Evolutionary conservation across 1,139 yeast species (phyloP).

Genomic region (Protomyces arabidopsidicola): DNA sequence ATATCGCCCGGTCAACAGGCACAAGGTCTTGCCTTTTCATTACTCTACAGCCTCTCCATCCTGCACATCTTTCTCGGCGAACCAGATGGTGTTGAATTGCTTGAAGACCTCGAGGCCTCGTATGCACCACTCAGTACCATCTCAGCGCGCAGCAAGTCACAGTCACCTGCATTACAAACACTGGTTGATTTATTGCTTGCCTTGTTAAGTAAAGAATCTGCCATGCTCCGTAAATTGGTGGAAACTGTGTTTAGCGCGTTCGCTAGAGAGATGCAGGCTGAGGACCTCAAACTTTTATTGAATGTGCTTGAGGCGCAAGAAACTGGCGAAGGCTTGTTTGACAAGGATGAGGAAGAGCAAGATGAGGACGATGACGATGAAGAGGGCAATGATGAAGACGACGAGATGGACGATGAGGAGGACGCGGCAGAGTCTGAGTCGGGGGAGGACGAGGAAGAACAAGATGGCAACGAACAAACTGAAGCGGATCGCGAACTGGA

Average conservation of each 20-base stretch:
- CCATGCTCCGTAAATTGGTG: slow-evolving; percentile 66
- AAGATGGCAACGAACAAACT: slow-evolving; percentile 19
- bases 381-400: slow-evolving; percentile 31
- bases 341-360: slow-evolving; percentile 37
- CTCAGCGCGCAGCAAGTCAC: slow-evolving; percentile 34
- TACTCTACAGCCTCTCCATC: slow-evolving; percentile 70
- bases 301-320: slow-evolving; percentile 72
- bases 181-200: slow-evolving; percentile 77
- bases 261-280: slow-evolving; percentile 47
- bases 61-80: slow-evolving; percentile 74
- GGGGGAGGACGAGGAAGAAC: slow-evolving; percentile 25
- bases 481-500: slow-evolving; percentile 67
- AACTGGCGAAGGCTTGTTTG: slow-evolving; percentile 46
- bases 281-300: slow-evolving; percentile 55
- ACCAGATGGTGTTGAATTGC: slow-evolving; percentile 65
- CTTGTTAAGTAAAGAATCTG: slow-evolving; percentile 66
- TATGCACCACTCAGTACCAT: slow-evolving; percentile 43
- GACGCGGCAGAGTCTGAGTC: not conserved
- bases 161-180: slow-evolving; percentile 37
- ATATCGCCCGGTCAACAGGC: slow-evolving; percentile 31
- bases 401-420: slow-evolving; percentile 35
- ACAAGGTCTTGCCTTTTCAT: slow-evolving; percentile 56
- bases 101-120: slow-evolving; percentile 56
- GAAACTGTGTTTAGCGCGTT: slow-evolving; percentile 52
- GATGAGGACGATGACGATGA: slow-evolving; percentile 35